phyloP scores from a whole-genome alignment of 129 eudicot genomes.

The Pulicaria dysenterica region DNA sequence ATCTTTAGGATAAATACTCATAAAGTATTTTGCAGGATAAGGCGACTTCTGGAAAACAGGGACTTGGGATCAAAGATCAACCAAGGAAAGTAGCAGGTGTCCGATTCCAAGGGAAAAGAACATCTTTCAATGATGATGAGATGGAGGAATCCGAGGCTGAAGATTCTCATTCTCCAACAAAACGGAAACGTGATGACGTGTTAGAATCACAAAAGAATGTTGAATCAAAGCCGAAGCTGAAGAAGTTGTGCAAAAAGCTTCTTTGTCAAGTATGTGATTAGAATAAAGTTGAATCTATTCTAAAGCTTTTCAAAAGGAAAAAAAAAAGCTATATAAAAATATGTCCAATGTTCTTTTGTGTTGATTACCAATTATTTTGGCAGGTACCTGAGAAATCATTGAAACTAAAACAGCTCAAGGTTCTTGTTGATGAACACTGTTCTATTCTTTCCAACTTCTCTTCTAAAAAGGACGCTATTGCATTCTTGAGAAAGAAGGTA shows the following conservation, averaged over 20 bases:
- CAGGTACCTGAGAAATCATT: constrained; percentile 75
- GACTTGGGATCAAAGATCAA: constrained; percentile 86
- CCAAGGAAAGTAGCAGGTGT: constrained; percentile 83
- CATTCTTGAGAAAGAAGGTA: constrained; percentile 71
- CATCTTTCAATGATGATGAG: constrained; percentile 73
- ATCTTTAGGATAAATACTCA: neutral
- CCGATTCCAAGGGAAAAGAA: constrained; percentile 78
- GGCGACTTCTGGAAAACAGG: constrained; percentile 92
- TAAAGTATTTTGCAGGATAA: constrained; percentile 52
- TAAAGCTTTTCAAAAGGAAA: neutral
- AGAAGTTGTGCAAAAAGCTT: constrained; percentile 72
- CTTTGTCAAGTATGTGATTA: constrained; percentile 58
- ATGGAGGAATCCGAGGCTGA: constrained; percentile 46
- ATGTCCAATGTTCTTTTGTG: neutral
- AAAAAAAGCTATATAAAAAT: neutral
- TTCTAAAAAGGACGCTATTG: constrained; percentile 69
- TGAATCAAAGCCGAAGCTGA: constrained; percentile 62
- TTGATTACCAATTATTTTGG: constrained; percentile 26
- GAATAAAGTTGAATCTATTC: constrained; percentile 17
- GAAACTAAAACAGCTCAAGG: constrained; percentile 81
- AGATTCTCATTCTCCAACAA: constrained; percentile 44
- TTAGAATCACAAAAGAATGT: constrained; percentile 33
- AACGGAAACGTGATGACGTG: constrained; percentile 52
- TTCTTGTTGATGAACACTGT: constrained; percentile 59
- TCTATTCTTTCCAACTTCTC: constrained; percentile 53